Evolutionary conservation across 2,329 filamentous ascomycete species (phyloP).

Genomic region (Trichophyton equinum): DNA sequence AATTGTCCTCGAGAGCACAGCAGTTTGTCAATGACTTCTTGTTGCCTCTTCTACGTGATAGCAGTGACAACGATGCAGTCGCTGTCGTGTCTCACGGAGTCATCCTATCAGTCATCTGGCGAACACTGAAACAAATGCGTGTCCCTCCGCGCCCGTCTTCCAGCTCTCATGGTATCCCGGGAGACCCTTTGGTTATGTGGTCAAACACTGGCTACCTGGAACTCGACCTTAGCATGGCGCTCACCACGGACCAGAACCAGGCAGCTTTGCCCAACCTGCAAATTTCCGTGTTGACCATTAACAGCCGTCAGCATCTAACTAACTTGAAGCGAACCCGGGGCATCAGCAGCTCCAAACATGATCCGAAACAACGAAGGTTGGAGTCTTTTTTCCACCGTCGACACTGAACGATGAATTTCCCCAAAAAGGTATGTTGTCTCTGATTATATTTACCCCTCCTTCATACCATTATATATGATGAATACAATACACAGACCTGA

Average conservation of each 20-base stretch:
- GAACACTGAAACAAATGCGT: constrained; percentile 47
- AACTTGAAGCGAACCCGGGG: constrained; percentile 68
- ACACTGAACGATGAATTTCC: constrained; percentile 1
- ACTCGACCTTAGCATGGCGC: constrained; percentile 18
- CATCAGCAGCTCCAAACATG: constrained; percentile 64
- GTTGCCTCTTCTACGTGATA: constrained; percentile 39
- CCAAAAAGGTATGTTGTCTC: constrained; percentile 10
- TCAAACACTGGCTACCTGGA: constrained; percentile 54
- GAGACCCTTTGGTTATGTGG: constrained; percentile 42
- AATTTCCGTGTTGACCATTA: constrained; percentile 47
- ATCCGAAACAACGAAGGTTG: constrained; percentile 62
- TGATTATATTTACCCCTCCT: constrained; percentile 10
- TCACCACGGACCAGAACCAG: background rate
- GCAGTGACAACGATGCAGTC: constrained; percentile 32
- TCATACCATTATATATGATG: constrained; percentile 42
- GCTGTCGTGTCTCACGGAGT: constrained; percentile 75
- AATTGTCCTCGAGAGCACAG: constrained; percentile 53
- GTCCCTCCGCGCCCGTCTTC: constrained; percentile 35
- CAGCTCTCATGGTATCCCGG: constrained; percentile 24
- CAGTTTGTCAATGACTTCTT: constrained; percentile 55
- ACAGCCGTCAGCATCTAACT: constrained; percentile 57
- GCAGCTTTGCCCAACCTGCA: background rate
- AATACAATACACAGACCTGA: constrained; percentile 43
- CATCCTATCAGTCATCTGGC: constrained; percentile 58
- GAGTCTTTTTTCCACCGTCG: constrained; percentile 57